These are phyloP conservation scores for Cucumis melo DNA, from an alignment of 306 rosid genomes.

Conservation along the genomic window DNA sequence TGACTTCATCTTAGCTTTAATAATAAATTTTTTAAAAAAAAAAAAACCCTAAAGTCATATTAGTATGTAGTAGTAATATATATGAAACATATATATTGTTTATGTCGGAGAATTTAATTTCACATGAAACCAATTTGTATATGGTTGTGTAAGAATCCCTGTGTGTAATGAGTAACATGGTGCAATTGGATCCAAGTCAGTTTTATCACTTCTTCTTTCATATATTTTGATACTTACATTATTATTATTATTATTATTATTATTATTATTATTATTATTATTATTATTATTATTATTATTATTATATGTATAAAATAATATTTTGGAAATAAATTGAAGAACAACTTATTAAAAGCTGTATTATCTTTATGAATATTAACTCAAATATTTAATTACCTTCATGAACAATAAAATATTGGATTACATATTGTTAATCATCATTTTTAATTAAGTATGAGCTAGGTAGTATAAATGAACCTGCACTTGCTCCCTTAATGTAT, in stretches of 20 bases:
- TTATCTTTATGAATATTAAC: background rate
- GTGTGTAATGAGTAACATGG: background rate
- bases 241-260: background rate
- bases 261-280: background rate
- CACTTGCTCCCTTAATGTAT: constrained; percentile 1
- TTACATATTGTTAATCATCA: background rate
- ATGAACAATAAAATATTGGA: background rate
- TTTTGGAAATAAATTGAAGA: background rate
- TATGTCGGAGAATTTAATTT: background rate
- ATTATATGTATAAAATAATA: background rate
- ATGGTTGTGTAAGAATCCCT: background rate
- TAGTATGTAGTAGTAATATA: background rate
- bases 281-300: background rate
- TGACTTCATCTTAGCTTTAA: background rate
- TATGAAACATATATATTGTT: background rate
- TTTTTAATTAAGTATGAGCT: background rate
- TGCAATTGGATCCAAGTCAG: background rate
- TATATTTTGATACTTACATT: background rate
- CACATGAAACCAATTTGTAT: background rate
- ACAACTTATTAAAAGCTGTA: background rate
- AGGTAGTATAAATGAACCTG: background rate
- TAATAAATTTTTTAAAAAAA: too few species aligned
- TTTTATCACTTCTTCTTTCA: background rate
- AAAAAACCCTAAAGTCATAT: too few species aligned
- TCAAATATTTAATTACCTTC: background rate